A percentile compares a stretch with the other conserved stretches of the same genome.
phyloP scores from a whole-genome alignment of 2,329 filamentous ascomycete species.

The Rugonectria rugulosa region DNA sequence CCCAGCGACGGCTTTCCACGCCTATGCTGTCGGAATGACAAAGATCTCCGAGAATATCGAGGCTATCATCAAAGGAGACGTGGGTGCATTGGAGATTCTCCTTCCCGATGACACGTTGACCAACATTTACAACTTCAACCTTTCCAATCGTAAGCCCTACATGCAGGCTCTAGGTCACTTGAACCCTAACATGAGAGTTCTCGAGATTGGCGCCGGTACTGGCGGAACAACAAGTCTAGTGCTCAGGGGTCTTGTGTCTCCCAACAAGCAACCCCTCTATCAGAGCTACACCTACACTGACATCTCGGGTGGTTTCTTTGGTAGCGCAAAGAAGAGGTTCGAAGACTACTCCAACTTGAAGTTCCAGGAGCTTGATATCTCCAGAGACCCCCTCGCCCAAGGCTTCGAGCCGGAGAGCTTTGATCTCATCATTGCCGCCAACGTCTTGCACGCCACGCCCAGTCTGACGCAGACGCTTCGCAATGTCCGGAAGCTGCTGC shows the following conservation, averaged over 20 bases:
- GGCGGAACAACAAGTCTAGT: constrained; percentile 44
- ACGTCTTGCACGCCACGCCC: constrained; percentile 41
- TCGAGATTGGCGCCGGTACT: constrained; percentile 42
- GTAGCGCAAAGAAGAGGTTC: constrained; percentile 31
- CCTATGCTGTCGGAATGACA: constrained; percentile 10
- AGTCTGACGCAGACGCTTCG: background rate
- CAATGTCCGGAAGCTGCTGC: background rate
- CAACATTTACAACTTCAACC: background rate
- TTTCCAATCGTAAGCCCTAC: background rate
- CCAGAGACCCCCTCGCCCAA: constrained; percentile 38
- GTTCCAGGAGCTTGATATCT: constrained; percentile 43
- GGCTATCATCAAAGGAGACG: constrained; percentile 13
- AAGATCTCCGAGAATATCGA: constrained; percentile 14
- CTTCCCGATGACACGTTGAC: constrained; percentile 11
- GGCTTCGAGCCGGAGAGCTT: constrained; percentile 38
- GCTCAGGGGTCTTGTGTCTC: constrained; percentile 27
- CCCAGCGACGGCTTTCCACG: background rate
- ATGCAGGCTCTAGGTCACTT: constrained; percentile 12
- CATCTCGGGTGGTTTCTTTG: constrained; percentile 41
- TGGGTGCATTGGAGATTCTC: constrained; percentile 17
- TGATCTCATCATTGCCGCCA: constrained; percentile 42
- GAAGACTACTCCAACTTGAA: constrained; percentile 26
- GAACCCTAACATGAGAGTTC: constrained; percentile 32
- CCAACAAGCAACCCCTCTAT: constrained; percentile 6
- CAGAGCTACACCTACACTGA: constrained; percentile 41